Evolutionary conservation across 1,139 yeast species (phyloP).

Genomic region (Candida albicans): DNA sequence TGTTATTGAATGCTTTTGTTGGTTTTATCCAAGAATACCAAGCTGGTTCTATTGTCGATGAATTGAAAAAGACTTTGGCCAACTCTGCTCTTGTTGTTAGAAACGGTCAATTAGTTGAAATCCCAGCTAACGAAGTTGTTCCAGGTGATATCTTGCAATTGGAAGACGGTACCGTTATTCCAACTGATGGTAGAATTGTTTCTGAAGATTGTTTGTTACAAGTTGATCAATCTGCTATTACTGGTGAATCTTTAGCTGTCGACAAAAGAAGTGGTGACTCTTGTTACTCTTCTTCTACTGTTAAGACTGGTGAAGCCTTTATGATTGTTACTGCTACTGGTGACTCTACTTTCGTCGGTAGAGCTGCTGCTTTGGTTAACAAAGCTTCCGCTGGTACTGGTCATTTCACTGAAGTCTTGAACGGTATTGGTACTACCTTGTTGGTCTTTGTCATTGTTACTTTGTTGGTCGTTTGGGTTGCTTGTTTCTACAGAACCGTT

Average conservation of each 20-base stretch:
- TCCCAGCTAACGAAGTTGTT: conserved; percentile 80
- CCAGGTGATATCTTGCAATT: conserved; percentile 92
- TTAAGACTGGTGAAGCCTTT: conserved; percentile 95
- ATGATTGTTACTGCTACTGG: conserved; percentile 96
- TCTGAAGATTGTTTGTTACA: conserved; percentile 87
- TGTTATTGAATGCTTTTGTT: conserved; percentile 86
- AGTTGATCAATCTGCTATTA: conserved; percentile 96
- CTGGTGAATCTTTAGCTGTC: conserved; percentile 97
- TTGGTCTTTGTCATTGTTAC: conserved; percentile 88
- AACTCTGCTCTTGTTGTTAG: conserved; percentile 85
- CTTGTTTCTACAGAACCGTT: conserved; percentile 93
- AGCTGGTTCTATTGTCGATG: conserved; percentile 96
- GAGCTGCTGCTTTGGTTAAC: conserved; percentile 96
- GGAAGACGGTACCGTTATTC: conserved; percentile 93
- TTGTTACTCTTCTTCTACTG: conserved; percentile 91
- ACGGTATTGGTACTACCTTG: conserved; percentile 94
- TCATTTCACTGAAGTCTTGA: conserved; percentile 96
- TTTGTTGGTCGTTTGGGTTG: conserved; percentile 86
- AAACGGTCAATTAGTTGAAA: conserved; percentile 75
- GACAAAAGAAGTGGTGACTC: conserved; percentile 90
- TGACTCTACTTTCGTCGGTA: conserved; percentile 89
- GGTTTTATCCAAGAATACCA: conserved; percentile 98
- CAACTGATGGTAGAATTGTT: conserved; percentile 93
- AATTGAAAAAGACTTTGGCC: conserved; percentile 89
- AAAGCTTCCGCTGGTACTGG: conserved; percentile 92